These are phyloP conservation scores for Phlyctochytrium bullatum DNA, from an alignment of 192 early-diverging fungal genomes.

Conservation along the genomic window DNA sequence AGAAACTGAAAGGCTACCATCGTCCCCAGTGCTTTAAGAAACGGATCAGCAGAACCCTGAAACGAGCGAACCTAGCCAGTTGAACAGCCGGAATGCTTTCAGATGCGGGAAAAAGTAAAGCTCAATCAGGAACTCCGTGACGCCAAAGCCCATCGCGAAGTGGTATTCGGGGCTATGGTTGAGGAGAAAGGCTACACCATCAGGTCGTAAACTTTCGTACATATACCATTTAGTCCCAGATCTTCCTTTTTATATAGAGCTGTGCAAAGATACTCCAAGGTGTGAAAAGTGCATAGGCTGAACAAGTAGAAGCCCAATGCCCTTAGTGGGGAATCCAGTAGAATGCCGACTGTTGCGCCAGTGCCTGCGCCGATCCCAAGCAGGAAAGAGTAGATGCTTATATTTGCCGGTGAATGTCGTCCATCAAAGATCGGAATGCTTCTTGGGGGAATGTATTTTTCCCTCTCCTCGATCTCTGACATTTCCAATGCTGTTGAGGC, in stretches of 20 bases:
- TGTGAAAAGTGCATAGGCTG: conserved; percentile 73
- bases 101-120: conserved; percentile 56
- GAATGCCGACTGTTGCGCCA: background rate
- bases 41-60: background rate
- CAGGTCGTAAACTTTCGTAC: background rate
- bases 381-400: background rate
- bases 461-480: too few species aligned
- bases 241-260: conserved; percentile 70
- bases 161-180: conserved; percentile 73
- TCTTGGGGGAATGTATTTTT: background rate
- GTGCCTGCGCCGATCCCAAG: background rate
- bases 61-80: conserved; percentile 35
- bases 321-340: background rate
- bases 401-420: background rate
- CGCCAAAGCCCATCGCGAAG: conserved; percentile 58
- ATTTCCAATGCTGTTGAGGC: too few species aligned
- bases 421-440: background rate
- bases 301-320: conserved; percentile 65
- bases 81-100: conserved; percentile 42
- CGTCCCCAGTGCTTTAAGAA: conserved; percentile 53
- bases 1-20: conserved; percentile 65
- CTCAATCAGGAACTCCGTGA: conserved; percentile 72
- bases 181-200: conserved; percentile 64
- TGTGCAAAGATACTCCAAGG: conserved; percentile 82
- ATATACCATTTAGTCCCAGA: conserved; percentile 70